These are phyloP conservation scores for Neocallimastix lanati DNA, from an alignment of 192 early-diverging fungal genomes.

Conservation along the genomic window DNA sequence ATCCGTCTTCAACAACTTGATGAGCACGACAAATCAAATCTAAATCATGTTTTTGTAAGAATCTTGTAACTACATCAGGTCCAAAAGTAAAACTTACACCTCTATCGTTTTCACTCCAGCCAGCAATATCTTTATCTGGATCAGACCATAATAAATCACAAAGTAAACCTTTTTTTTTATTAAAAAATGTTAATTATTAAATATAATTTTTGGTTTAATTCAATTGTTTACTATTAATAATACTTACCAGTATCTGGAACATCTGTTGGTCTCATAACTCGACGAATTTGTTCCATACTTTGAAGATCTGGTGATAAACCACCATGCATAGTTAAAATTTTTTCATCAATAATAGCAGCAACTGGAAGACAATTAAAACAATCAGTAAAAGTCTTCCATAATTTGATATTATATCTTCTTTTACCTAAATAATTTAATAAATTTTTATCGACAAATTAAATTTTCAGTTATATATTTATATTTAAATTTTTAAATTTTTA, in stretches of 20 bases:
- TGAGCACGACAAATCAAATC: conserved; percentile 96
- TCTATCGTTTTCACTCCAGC: conserved; percentile 94
- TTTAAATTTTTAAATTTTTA: too few relatives aligned
- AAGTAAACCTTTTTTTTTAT: conserved; percentile 43
- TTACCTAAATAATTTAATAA: too few relatives aligned
- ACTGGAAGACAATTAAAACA: conserved; percentile 97
- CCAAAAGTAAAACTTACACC: conserved; percentile 94
- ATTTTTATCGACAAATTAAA: too few relatives aligned
- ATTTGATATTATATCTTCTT: conserved; percentile 90
- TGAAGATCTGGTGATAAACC: conserved; percentile 92
- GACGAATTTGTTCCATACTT: conserved; percentile 91
- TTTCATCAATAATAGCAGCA: conserved; percentile 93
- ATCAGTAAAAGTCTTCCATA: conserved; percentile 98
- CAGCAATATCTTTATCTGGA: conserved; percentile 87
- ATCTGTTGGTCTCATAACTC: conserved; percentile 96
- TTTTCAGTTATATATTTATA: too few relatives aligned
- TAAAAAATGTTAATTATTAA: too few relatives aligned
- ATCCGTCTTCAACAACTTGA: conserved; percentile 96
- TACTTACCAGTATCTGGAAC: conserved; percentile 93
- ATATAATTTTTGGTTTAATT: too few relatives aligned
- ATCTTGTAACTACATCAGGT: conserved; percentile 77
- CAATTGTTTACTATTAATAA: too few relatives aligned
- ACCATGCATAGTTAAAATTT: conserved; percentile 97
- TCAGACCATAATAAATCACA: conserved; percentile 96
- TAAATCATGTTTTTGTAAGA: conserved; percentile 90